These are phyloP conservation scores for Trichophaea hybrida DNA, from an alignment of 2,329 filamentous ascomycete genomes.

Conservation along the genomic window DNA sequence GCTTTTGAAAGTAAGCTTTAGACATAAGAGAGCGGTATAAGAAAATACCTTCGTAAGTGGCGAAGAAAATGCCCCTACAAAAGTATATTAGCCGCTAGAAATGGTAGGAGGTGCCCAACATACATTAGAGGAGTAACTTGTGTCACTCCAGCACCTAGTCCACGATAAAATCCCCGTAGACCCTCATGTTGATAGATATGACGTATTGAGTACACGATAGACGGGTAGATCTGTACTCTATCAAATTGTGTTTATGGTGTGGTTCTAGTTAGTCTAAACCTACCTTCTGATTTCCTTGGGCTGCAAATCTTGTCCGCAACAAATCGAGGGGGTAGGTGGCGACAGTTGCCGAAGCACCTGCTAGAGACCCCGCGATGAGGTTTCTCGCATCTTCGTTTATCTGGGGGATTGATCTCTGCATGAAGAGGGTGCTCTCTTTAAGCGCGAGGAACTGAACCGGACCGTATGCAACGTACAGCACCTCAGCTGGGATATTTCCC, in stretches of 20 bases:
- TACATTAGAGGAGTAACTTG: constrained; percentile 90
- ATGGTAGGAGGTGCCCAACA: neutral
- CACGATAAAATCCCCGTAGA: constrained; percentile 67
- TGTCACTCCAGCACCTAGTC: constrained; percentile 61
- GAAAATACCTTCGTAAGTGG: constrained; percentile 55
- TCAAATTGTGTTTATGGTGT: neutral
- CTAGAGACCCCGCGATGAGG: constrained; percentile 69
- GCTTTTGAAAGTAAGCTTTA: neutral
- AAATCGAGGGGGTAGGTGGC: constrained; percentile 87
- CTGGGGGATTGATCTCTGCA: constrained; percentile 42
- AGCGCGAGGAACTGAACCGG: constrained; percentile 84
- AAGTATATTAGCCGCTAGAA: neutral
- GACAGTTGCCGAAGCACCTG: constrained; percentile 68
- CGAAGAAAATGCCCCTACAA: constrained; percentile 69
- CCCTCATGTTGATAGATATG: constrained; percentile 70
- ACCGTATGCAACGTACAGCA: constrained; percentile 85
- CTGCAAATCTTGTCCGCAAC: constrained; percentile 87
- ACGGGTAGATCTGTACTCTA: constrained; percentile 51
- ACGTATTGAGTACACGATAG: constrained; percentile 51
- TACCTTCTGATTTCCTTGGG: constrained; percentile 54
- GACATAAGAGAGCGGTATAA: neutral
- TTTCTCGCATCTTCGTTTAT: constrained; percentile 57
- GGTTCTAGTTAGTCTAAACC: neutral
- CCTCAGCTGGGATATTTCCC: constrained; percentile 88
- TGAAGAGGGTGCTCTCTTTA: constrained; percentile 49